These are phyloP conservation scores for Phaseolus lunatus DNA, from an alignment of 306 rosid genomes.

Conservation along the genomic window DNA sequence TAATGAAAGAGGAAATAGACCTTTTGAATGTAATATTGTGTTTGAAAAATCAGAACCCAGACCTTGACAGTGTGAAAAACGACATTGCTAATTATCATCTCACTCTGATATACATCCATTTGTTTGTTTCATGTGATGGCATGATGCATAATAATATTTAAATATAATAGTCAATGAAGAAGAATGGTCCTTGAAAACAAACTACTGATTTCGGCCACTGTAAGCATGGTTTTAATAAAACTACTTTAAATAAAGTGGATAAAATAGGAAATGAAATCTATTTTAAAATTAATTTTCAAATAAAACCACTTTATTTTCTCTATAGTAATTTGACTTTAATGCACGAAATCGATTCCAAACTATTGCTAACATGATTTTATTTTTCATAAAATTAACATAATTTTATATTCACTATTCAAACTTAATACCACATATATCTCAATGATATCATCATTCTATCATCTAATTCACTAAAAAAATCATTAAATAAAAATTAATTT, in stretches of 20 bases:
- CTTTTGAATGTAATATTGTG: not conserved
- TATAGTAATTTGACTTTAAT: not conserved
- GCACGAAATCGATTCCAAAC: not conserved
- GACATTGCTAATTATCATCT: not conserved
- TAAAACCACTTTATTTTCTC: not conserved
- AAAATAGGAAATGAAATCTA: not conserved
- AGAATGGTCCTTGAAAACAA: not conserved
- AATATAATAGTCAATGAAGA: not conserved
- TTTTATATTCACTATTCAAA: no score
- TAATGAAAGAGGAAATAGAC: not conserved
- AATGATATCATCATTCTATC: no score
- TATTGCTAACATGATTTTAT: not conserved
- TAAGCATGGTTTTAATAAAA: no score
- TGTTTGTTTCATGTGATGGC: not conserved
- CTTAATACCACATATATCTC: no score
- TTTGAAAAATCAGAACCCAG: not conserved
- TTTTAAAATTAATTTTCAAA: no score
- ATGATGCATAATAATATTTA: not conserved
- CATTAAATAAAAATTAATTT: no score
- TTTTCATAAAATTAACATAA: no score
- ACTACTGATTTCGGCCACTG: not conserved
- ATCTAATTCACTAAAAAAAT: no score
- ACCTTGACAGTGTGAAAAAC: not conserved
- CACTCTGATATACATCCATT: not conserved
- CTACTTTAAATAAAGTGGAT: no score